Evolutionary conservation across 768 basidiomycete genomes (phyloP), one percentile per base, ranked within the genome.

Genomic region (Boletus subcaerulescens): DNA sequence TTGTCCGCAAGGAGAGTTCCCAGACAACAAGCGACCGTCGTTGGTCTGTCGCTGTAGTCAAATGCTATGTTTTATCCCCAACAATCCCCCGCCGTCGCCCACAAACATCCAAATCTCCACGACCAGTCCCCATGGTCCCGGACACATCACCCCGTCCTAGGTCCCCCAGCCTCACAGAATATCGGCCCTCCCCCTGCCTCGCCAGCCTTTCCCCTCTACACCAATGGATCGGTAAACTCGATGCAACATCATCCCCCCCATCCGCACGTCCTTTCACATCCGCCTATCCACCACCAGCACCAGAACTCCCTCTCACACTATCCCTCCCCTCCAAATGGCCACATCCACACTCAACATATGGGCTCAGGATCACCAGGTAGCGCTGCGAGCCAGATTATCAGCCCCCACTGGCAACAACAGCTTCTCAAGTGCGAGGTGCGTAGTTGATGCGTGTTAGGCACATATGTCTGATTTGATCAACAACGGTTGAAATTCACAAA

Each of bases 361-460:
- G 76, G 77, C 4, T 79, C 82, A 57, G 82, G 77, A 11, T 86
- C 85, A 0, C 86, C 86, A 26, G 81, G 78, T 10, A 77, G 76
- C 39, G 71, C 73, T 31, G 68, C 71, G 13, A 78, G 80, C 49
- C 86, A 85, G 72, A 80, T 87, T 61, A 84, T 92, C 63, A 85
- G 84, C 18, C 82, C 84, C 12, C 91, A 93, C 58, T 97, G 94
- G 94, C 92, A 95, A 67, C 86, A 94, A 66, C 94, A 97, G 76
- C 74, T 97, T 60, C 77, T 94, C 67, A 92, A 93, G 71, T 94
- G 85, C 69, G 93, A 96, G 78, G 94, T 93, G 70, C 64, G 88
- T 83, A 60, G 52, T 56, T 47, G n/a, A 38, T 49, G 20, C 59
- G 48, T 55, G 60, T 60, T n/a, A 59, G 52, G 57, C 52, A 46